Base-by-base conservation (phyloP, 2,329 filamentous ascomycete species). In the Botryotinia calthae region DNA sequence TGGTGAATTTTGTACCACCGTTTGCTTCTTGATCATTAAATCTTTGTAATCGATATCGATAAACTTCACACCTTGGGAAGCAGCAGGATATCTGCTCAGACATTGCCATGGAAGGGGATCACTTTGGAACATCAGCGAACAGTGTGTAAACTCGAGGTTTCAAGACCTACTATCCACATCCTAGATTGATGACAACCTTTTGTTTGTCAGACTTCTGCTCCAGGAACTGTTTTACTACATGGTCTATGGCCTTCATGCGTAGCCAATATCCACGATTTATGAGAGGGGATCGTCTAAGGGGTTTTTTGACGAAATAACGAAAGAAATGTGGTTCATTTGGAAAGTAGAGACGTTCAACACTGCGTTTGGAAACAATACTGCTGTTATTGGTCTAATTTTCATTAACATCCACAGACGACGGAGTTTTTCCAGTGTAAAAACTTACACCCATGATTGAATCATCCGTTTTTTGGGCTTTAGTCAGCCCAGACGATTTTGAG, bases 291-390 rank as follows among this genome's bases (percentile, higher is more conserved):
- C 95, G 87, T 74, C 94, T 87, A 81, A 94, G 90, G 77, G 92
- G 92, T 81, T 95, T 97, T 77, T 88, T 90, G 48, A 97, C 93
- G 82, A 98, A 98, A 80, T 93, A 91, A 64, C 92, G 91, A 77
- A 96, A 95, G 84, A 93, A 97, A 81, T 97, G 92, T 42, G 92
- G 88, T 79, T 97, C 90, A 74, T 89, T 79, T 25, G 91, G 86
- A 79, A 93, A 91, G 82, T 98, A 98, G 22, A 97, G 85, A 77
- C 91, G 91, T 80, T 97, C 94, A n/a, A 98, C 95, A 78, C 94
- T 96, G 77, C 94, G 86, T 81, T 98, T 98, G 22, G 94, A 97
- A 25, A 95, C 91, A 77, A 97, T 97, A 79, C 93, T 97, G 82
- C 93, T 95, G 80, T 90, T 95, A 81, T 97, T 97, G 73, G 94